Base-by-base conservation (phyloP, 345 rosid species). In the Eucalyptus regnans region DNA sequence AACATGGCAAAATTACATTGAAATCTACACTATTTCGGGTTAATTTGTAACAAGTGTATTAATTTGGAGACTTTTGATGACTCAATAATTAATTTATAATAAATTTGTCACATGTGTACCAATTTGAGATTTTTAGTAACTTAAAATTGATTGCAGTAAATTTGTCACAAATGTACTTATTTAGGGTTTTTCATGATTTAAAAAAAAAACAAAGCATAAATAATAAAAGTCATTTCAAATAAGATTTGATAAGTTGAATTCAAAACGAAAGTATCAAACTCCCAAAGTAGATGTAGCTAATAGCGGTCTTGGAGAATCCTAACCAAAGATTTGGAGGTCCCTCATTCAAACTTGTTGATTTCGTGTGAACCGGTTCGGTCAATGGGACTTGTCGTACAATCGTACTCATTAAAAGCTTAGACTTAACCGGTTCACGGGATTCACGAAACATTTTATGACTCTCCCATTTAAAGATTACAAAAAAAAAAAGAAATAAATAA, bases 101-200 rank as follows among this genome's bases (percentile, higher is more conserved):
- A 23, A 54, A 8, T 54, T 56, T 56, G 3, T 22, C 0, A 22
- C 8, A 56, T 0, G 1, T 54, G 3, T 56, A 22, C 0, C 0
- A 5, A 56, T 56, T 9, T 56, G 0, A 0, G 62, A 22, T 56
- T 10, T 56, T 22, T 56, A 56, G 6, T 56, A 11, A 4, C 62
- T 20, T 9, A 56, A 56, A 56, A 56, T 22, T 23, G 12, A 22
- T 56, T 56, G 1, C 9, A 56, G 1, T 56, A 56, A 56, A 56
- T 56, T 22, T 23, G 0, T 9, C 3, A 9, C 29, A 22, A 56
- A 56, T 56, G 0, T 23, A 56, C 0, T 4, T 4, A 2, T 56
- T 2, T 56, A 23, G 0, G 9, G 0, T 23, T 23, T 56, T 56
- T 23, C 6, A 22, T 23, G 29, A 25, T 56, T 56, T 56, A 23